These are phyloP conservation scores for Pseudisothecium myosuroides DNA, from an alignment of 225 moss, liverwort and hornwort genomes.

Conservation along the genomic window DNA sequence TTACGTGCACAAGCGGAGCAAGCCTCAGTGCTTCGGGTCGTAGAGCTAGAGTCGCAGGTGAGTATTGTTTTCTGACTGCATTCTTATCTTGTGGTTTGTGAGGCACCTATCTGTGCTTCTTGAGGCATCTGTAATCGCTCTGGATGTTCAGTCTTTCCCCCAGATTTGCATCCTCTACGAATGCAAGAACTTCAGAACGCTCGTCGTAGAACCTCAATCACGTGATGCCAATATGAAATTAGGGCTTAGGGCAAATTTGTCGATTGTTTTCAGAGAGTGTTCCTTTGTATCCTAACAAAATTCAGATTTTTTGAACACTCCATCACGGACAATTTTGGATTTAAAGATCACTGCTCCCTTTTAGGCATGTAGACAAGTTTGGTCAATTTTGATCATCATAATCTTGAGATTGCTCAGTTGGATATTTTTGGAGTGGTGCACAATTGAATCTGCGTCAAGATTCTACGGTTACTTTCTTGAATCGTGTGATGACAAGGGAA, in stretches of 20 bases:
- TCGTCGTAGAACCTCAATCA: background rate
- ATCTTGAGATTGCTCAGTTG: background rate
- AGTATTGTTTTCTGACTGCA: background rate
- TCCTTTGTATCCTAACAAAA: too few species aligned
- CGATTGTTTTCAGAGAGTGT: background rate
- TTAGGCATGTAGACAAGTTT: background rate
- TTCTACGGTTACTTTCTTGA: background rate
- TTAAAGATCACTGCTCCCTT: background rate
- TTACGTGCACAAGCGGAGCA: slow-evolving; percentile 49
- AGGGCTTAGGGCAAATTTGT: background rate
- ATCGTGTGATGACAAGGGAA: background rate
- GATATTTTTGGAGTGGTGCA: background rate
- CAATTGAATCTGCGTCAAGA: background rate
- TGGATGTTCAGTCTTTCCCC: background rate
- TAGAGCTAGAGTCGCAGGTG: slow-evolving; percentile 55
- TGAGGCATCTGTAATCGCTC: background rate
- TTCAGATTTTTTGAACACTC: background rate
- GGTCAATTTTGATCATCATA: background rate
- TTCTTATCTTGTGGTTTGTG: background rate
- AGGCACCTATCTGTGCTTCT: background rate
- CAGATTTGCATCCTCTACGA: background rate
- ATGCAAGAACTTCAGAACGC: background rate
- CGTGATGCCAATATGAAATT: background rate
- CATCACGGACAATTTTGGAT: background rate
- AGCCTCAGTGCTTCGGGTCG: slow-evolving; percentile 55